Conservation (phyloP, 2,329 filamentous ascomycete genomes). For the Colletotrichum sp. region DNA sequence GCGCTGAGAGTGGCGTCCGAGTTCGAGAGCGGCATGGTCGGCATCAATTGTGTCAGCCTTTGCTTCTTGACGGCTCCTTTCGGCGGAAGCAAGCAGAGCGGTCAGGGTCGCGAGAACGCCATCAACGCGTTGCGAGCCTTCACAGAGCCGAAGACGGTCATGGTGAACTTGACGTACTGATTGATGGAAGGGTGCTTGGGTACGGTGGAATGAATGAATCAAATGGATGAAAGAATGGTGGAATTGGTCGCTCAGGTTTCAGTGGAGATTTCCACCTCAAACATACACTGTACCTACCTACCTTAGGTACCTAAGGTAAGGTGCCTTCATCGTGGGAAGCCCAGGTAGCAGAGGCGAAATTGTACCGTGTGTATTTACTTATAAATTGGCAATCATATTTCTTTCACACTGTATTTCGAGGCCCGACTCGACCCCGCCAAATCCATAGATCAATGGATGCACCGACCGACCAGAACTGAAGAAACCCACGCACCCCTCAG, state of each 20-base stretch:
- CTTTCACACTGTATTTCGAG: neutral
- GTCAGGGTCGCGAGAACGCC: constrained; percentile 53
- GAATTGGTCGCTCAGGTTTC: neutral
- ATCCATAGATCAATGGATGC: too few relatives aligned
- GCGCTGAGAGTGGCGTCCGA: constrained; percentile 59
- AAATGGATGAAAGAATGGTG: neutral
- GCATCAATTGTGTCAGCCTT: constrained; percentile 60
- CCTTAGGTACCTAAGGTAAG: neutral
- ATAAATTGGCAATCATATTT: neutral
- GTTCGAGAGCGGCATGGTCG: constrained; percentile 73
- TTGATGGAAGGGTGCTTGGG: neutral
- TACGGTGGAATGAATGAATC: neutral
- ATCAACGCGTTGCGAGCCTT: constrained; percentile 51
- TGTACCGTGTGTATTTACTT: neutral
- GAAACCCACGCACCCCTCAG: too few relatives aligned
- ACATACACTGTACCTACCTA: neutral
- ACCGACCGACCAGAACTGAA: too few relatives aligned
- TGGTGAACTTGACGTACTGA: constrained; percentile 43
- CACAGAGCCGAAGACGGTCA: constrained; percentile 55
- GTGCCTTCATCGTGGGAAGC: too few relatives aligned
- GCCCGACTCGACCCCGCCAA: neutral
- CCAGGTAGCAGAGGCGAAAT: neutral
- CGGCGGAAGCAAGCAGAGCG: constrained; percentile 55
- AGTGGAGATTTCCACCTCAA: neutral
- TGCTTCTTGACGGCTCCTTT: constrained; percentile 48